phyloP scores from a whole-genome alignment of 2,329 filamentous ascomycete genomes.

The Colletotrichum godetiae region DNA sequence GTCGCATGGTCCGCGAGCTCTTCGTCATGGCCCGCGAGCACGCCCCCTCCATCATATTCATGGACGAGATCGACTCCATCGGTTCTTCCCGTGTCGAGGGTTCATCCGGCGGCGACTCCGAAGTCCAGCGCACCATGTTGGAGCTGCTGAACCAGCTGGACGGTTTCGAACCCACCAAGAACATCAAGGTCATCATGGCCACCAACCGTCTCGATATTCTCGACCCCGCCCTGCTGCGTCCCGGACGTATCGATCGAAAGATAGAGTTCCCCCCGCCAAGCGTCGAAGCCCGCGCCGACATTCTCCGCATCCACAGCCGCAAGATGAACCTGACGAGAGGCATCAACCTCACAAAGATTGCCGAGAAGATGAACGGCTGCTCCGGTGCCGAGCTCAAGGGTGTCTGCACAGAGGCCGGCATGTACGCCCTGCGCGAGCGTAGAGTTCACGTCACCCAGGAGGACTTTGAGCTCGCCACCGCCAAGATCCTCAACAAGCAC shows the following conservation, averaged over 20 bases:
- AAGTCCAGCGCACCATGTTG: slow-evolving; percentile 98
- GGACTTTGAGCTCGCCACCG: slow-evolving; percentile 97
- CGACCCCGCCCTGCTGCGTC: slow-evolving; percentile 91
- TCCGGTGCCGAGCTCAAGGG: slow-evolving; percentile 98
- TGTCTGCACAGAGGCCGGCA: slow-evolving; percentile 97
- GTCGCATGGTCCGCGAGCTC: slow-evolving; percentile 96
- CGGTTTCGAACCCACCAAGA: slow-evolving; percentile 98
- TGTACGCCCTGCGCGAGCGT: slow-evolving; percentile 96
- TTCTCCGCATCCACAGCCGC: slow-evolving; percentile 95
- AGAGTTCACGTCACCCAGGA: slow-evolving; percentile 98
- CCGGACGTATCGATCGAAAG: slow-evolving; percentile 98
- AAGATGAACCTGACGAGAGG: slow-evolving; percentile 99
- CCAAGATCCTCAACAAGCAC: slow-evolving; percentile 99
- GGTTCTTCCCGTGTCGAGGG: slow-evolving; percentile 97
- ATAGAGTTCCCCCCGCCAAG: slow-evolving; percentile 98
- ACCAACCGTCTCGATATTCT: slow-evolving; percentile 98
- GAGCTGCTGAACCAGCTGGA: slow-evolving; percentile 98
- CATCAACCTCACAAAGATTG: slow-evolving; percentile 98
- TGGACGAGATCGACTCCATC: slow-evolving; percentile 99
- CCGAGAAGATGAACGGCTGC: slow-evolving; percentile 99
- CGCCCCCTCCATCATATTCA: slow-evolving; percentile 98
- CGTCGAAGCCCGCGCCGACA: slow-evolving; percentile 95
- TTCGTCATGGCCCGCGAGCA: slow-evolving; percentile 99
- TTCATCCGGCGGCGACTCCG: slow-evolving; percentile 93
- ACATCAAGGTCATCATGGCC: slow-evolving; percentile 99